A percentile compares a stretch with the other conserved stretches of the same genome.
Conservation (phyloP, 164 flowering plant genomes). For the Akebia trifoliata region DNA sequence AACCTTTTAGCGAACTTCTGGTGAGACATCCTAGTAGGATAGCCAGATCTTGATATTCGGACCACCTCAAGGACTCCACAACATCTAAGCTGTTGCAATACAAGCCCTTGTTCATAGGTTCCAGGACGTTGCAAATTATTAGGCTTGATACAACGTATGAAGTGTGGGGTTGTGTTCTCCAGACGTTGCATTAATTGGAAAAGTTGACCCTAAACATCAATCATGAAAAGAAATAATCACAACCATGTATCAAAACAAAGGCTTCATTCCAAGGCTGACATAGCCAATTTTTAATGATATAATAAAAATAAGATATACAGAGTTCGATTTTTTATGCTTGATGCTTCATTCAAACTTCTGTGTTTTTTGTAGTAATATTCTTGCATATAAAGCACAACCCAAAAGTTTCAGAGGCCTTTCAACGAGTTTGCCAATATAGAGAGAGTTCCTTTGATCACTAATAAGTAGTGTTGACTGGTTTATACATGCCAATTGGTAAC, state of each 20-base stretch:
- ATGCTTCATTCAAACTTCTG: background rate
- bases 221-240: background rate
- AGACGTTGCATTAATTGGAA: slow-evolving; percentile 91
- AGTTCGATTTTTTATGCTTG: background rate
- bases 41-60: slow-evolving; percentile 93
- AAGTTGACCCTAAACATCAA: slow-evolving; percentile 61
- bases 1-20: slow-evolving; percentile 98
- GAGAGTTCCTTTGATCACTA: no score
- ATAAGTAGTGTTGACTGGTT: no score
- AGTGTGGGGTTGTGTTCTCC: slow-evolving; percentile 95
- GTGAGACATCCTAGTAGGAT: slow-evolving; percentile 94
- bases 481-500: no score
- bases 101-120: slow-evolving; percentile 77
- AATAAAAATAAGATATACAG: background rate
- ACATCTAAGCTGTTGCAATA: slow-evolving; percentile 88
- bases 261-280: background rate
- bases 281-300: background rate
- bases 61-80: slow-evolving; percentile 99
- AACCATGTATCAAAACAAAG: slow-evolving; percentile 1
- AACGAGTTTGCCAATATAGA: no score
- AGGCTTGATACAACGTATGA: slow-evolving; percentile 96
- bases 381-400: no score
- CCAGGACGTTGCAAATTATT: slow-evolving; percentile 80
- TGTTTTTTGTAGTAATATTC: background rate
- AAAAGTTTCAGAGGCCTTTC: no score